phyloP scores from a whole-genome alignment of 768 basidiomycete genomes.

The Suillus decipiens region DNA sequence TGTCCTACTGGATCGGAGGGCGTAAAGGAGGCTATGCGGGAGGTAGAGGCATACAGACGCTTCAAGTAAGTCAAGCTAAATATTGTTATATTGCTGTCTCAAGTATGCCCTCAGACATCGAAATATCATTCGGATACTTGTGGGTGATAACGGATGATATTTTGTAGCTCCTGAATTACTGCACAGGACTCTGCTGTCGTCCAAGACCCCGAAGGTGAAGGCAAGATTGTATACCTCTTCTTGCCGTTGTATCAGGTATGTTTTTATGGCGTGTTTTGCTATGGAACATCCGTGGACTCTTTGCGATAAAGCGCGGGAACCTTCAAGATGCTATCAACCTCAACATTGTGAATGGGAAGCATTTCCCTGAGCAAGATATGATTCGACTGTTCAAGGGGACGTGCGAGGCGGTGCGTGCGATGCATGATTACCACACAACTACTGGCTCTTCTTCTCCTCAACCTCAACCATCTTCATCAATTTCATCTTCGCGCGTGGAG shows the following conservation, averaged over 20 bases:
- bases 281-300: constrained; percentile 6
- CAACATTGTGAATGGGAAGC: constrained; percentile 78
- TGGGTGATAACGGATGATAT: constrained; percentile 31
- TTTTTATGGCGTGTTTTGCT: neutral
- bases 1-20: constrained; percentile 88
- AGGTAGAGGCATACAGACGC: constrained; percentile 90
- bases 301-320: constrained; percentile 72
- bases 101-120: constrained; percentile 62
- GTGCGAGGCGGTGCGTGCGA: constrained; percentile 89
- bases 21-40: constrained; percentile 86
- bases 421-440: constrained; percentile 83
- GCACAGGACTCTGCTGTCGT: constrained; percentile 88
- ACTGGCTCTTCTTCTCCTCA: constrained; percentile 22
- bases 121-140: constrained; percentile 94
- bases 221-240: constrained; percentile 95
- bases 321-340: constrained; percentile 93
- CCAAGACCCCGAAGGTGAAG: constrained; percentile 90
- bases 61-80: constrained; percentile 68
- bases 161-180: constrained; percentile 7
- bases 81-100: neutral
- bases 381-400: constrained; percentile 90
- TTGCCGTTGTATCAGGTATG: constrained; percentile 86
- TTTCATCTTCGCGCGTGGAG: constrained; percentile 26
- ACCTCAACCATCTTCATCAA: constrained; percentile 24
- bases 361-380: constrained; percentile 88